Conservation (phyloP, 1,284 basidiomycete species). For the Rhodotorula sp. region DNA sequence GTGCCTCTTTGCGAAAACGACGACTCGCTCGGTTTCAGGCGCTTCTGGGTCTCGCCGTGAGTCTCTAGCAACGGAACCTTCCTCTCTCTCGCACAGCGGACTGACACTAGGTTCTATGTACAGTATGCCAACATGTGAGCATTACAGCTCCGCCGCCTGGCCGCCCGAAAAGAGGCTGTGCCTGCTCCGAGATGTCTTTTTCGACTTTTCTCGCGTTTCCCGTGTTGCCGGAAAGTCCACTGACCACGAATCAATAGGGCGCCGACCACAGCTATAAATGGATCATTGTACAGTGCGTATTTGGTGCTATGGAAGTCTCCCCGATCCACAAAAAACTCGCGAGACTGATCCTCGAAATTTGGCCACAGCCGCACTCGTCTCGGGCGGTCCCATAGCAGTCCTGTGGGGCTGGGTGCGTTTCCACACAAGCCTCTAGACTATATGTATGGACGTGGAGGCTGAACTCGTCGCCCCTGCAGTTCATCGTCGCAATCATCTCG, state of each 20-base stretch:
- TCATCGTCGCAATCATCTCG: slow-evolving; percentile 11
- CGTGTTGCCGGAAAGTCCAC: not conserved
- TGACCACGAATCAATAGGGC: slow-evolving; percentile 14
- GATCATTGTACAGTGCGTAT: not conserved
- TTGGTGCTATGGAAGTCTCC: too few relatives aligned
- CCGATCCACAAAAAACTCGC: too few relatives aligned
- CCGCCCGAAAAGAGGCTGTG: not conserved
- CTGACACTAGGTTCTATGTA: too few relatives aligned
- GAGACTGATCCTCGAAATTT: too few relatives aligned
- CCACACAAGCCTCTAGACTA: too few relatives aligned
- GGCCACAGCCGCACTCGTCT: not conserved
- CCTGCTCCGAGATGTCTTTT: too few relatives aligned
- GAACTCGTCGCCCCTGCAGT: not conserved
- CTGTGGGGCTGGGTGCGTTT: slow-evolving; percentile 23
- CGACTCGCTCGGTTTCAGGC: not conserved
- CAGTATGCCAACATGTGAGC: not conserved
- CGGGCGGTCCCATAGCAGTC: slow-evolving; percentile 9
- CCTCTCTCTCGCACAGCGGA: not conserved
- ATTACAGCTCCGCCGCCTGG: not conserved
- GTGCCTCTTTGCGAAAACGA: too few relatives aligned
- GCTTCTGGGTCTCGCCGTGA: not conserved
- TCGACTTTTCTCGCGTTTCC: too few relatives aligned
- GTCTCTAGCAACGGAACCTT: not conserved
- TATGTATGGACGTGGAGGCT: accelerated
- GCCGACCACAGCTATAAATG: slow-evolving; percentile 14